These are phyloP conservation scores for Craspedostauros australis DNA, from an alignment of 108 stramenopile species.

Conservation along the genomic window DNA sequence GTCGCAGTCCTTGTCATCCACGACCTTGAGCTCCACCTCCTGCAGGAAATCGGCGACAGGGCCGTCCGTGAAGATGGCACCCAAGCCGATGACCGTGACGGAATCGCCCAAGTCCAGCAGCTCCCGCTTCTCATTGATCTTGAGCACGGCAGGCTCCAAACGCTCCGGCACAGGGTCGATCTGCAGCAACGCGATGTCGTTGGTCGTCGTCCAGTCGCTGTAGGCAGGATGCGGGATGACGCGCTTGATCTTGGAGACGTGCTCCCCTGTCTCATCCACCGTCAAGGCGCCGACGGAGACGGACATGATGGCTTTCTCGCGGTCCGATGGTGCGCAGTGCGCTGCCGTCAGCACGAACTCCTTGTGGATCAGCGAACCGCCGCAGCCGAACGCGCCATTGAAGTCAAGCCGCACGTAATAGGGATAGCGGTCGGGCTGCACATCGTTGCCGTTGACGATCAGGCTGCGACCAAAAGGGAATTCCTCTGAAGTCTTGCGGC, in stretches of 20 bases:
- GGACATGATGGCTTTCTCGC: neutral
- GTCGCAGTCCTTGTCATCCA: neutral
- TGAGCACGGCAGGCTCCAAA: neutral
- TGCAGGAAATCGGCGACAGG: neutral
- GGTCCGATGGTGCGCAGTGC: slow-evolving; percentile 1
- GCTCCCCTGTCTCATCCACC: neutral
- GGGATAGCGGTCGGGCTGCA: slow-evolving; percentile 2
- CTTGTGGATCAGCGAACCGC: neutral
- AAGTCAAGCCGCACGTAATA: slow-evolving; percentile 1
- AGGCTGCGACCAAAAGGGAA: too few relatives aligned
- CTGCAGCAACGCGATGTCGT: neutral
- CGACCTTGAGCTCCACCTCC: neutral
- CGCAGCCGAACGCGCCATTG: neutral
- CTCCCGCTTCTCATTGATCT: neutral
- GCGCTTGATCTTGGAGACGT: neutral
- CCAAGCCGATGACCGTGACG: neutral
- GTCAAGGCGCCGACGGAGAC: neutral
- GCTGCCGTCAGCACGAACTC: slow-evolving; percentile 10
- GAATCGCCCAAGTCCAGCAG: neutral
- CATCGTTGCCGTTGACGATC: neutral
- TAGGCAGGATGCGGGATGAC: neutral
- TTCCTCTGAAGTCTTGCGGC: too few relatives aligned
- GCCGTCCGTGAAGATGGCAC: neutral
- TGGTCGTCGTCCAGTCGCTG: neutral
- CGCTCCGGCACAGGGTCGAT: neutral